Evolutionary conservation across 352 stramenopile genomes (phyloP), one percentile per base, ranked within the genome.

Genomic region (Vaucheria bursata): DNA sequence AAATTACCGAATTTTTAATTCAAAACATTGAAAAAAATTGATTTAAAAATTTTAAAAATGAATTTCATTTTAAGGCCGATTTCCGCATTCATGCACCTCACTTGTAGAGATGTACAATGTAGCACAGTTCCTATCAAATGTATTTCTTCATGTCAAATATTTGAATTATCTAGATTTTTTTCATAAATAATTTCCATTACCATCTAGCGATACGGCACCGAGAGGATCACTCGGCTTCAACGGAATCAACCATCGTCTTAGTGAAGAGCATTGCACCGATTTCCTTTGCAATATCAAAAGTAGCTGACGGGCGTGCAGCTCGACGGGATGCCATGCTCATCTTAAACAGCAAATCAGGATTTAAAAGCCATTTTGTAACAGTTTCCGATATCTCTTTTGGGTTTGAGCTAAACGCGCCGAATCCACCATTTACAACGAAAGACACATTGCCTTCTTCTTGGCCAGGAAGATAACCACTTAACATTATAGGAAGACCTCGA

Each of bases 401-500:
- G 70, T 87, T 85, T 39, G 85, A 85, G 73, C 79, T 88, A 78
- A 91, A 93, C 29, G 75, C 85, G 29, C 89, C 89, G 82, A 92
- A 93, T 33, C 86, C 88, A 73, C 77, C 77, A 6, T 91, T 76
- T 39, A 90, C 86, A 0, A 93, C 89, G 78, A 85, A 92, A 0
- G 86, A 84, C 34, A 93, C 85, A 76, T 93, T 93, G 4, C 89
- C 89, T 45, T 84, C 80, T 53, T 87, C 84, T 75, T 87, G 81
- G 7, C 83, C 86, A 40, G 85, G 86, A 40, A 91, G 77, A 79
- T 85, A 90, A 5, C 84, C 82, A 70, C 87, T 91, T 1, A 93
- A 79, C 80, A 93, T 90, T 53, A 88, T 88, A 45, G 89, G 89
- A 1, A 93, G 79, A 18, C 89, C 88, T 75, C 87, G 88, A 38